Evolutionary conservation across 2,329 filamentous ascomycete species (phyloP).

Genomic region (Lasiodiplodia sp.): DNA sequence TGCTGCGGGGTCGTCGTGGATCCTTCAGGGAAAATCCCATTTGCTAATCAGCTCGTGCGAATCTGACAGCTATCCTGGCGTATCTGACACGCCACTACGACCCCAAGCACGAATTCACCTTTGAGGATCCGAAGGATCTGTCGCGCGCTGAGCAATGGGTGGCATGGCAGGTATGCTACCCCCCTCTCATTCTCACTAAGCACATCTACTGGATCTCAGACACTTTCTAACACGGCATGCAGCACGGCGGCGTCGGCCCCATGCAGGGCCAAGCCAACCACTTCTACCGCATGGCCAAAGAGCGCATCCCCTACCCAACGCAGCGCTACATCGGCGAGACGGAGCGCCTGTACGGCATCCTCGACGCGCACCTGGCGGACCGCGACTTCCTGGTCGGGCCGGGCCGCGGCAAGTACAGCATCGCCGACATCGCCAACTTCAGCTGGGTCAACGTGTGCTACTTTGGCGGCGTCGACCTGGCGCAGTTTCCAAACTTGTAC

Average conservation of each 20-base stretch:
- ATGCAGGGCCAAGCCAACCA: constrained; percentile 52
- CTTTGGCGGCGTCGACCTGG: constrained; percentile 51
- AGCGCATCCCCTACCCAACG: constrained; percentile 54
- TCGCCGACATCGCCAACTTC: constrained; percentile 56
- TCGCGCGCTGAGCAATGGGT: constrained; percentile 66
- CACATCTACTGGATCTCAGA: not conserved
- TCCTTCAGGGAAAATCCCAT: not conserved
- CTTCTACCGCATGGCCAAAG: constrained; percentile 52
- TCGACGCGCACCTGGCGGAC: constrained; percentile 49
- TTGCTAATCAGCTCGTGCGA: not conserved
- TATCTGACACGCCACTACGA: constrained; percentile 57
- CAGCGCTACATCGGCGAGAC: constrained; percentile 57
- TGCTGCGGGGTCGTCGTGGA: not conserved
- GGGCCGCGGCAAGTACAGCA: constrained; percentile 53
- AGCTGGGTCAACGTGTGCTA: constrained; percentile 52
- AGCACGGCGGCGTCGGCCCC: constrained; percentile 37
- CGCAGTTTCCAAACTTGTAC: constrained; percentile 52
- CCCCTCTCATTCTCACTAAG: not conserved
- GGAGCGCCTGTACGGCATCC: constrained; percentile 54
- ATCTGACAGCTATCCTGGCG: constrained; percentile 43
- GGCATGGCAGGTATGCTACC: constrained; percentile 58
- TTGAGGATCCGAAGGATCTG: constrained; percentile 56
- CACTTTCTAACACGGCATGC: not conserved
- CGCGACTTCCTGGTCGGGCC: constrained; percentile 55
- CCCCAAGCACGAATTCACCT: constrained; percentile 55